Conservation (phyloP, 495 filamentous ascomycete genomes). For the Xeromyces bisporus region DNA sequence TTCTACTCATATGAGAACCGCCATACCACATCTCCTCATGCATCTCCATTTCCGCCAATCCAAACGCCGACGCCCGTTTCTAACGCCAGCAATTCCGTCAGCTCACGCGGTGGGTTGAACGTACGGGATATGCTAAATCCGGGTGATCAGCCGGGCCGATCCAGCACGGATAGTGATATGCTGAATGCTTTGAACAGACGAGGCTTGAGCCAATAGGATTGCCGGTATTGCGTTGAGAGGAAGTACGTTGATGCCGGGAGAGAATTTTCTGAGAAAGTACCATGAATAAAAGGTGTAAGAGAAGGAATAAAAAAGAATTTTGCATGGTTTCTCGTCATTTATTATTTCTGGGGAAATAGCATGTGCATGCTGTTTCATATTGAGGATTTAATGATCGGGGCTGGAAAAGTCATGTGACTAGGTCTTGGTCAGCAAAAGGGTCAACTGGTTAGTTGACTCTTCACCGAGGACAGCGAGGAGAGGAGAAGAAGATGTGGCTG, state of each 20-base stretch:
- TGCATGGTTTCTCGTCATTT: conserved; percentile 7
- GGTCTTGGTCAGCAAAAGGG: too few species aligned
- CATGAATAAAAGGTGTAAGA: conserved; percentile 1
- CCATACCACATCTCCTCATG: conserved; percentile 33
- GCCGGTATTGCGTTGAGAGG: background rate
- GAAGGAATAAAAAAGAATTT: conserved; percentile 1
- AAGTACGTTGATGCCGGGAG: too few species aligned
- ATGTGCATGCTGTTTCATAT: background rate
- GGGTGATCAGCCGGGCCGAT: conserved; percentile 24
- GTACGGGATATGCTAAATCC: conserved; percentile 37
- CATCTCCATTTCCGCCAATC: conserved; percentile 32
- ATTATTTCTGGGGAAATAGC: conserved; percentile 2
- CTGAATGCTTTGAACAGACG: conserved; percentile 36
- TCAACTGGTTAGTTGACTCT: too few species aligned
- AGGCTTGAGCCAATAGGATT: conserved; percentile 13
- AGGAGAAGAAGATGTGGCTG: too few species aligned
- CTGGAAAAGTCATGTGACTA: too few species aligned
- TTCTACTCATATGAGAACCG: conserved; percentile 31
- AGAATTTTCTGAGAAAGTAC: too few species aligned
- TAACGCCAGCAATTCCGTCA: conserved; percentile 18
- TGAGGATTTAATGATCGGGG: too few species aligned
- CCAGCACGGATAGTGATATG: conserved; percentile 40
- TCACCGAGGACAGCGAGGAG: too few species aligned
- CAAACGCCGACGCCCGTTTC: conserved; percentile 25
- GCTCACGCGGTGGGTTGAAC: conserved; percentile 30